Evolutionary conservation across 2,329 filamentous ascomycete genomes (phyloP).

Genomic region (Cladophialophora yegresii): DNA sequence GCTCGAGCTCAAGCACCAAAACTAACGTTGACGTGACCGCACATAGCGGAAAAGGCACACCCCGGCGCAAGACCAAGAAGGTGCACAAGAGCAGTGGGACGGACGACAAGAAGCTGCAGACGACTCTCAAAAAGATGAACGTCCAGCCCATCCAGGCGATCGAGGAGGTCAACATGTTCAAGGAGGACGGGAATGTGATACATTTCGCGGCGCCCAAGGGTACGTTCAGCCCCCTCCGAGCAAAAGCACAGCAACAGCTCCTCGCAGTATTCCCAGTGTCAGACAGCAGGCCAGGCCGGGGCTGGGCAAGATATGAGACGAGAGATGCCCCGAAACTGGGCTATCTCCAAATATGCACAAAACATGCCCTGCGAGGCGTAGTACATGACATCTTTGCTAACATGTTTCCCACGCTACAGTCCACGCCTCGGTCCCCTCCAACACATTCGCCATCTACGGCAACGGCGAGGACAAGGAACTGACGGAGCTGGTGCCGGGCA

Average conservation of each 20-base stretch:
- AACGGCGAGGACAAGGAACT: constrained; percentile 99
- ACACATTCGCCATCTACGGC: constrained; percentile 99
- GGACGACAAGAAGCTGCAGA: constrained; percentile 99
- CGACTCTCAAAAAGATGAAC: constrained; percentile 97
- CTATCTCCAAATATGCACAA: not conserved
- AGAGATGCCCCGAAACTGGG: no score
- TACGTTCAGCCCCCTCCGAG: constrained; percentile 49
- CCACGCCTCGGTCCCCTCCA: constrained; percentile 93
- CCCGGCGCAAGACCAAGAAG: constrained; percentile 97
- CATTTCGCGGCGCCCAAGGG: constrained; percentile 98
- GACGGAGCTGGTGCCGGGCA: constrained; percentile 97
- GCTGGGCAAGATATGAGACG: not conserved
- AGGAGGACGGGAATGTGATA: constrained; percentile 99
- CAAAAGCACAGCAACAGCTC: no score
- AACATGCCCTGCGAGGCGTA: no score
- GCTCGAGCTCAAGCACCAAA: not conserved
- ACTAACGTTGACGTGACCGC: not conserved
- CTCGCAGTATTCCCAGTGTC: not conserved
- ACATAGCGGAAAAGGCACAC: constrained; percentile 92
- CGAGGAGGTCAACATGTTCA: constrained; percentile 99
- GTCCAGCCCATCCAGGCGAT: constrained; percentile 99
- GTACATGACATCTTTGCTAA: no score
- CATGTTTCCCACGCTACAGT: constrained; percentile 58
- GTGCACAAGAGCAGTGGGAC: constrained; percentile 87
- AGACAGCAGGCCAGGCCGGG: not conserved